Conservation (phyloP, 495 filamentous ascomycete genomes). For the Jackrogersella minutella region DNA sequence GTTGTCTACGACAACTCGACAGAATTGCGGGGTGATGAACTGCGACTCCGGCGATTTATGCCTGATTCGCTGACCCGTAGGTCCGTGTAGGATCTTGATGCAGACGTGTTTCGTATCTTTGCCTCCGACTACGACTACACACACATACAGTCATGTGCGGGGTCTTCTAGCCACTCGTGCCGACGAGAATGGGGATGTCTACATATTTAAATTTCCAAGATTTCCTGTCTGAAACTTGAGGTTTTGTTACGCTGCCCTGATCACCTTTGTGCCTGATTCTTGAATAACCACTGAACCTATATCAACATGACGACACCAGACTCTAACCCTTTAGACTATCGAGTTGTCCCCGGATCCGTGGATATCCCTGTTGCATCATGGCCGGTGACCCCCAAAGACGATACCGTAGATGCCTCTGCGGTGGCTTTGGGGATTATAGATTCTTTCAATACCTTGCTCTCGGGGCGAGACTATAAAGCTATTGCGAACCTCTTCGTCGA, state of each 20-base stretch:
- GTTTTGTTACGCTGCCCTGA: background rate
- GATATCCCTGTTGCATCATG: conserved; percentile 57
- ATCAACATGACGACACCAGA: conserved; percentile 12
- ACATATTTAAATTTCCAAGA: background rate
- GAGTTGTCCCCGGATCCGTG: conserved; percentile 66
- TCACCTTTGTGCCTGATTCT: background rate
- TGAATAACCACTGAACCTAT: too few species aligned
- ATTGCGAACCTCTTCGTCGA: conserved; percentile 59
- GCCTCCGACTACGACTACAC: background rate
- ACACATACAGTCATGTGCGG: conserved; percentile 21
- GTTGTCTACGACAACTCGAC: background rate
- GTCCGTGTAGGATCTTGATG: background rate
- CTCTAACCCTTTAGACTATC: conserved; percentile 58
- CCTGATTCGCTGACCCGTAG: conserved; percentile 17
- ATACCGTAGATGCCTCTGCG: conserved; percentile 52
- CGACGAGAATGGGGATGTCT: conserved; percentile 2
- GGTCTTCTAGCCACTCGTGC: background rate
- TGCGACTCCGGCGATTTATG: conserved; percentile 12
- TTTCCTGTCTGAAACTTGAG: background rate
- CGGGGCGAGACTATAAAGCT: conserved; percentile 45
- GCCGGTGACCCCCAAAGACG: conserved; percentile 45
- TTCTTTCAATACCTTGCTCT: conserved; percentile 59
- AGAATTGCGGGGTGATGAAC: conserved; percentile 17
- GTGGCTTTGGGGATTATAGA: conserved; percentile 56
- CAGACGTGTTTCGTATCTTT: background rate